These are phyloP conservation scores for Hymenoscyphus scutula DNA, from an alignment of 2,329 filamentous ascomycete species.

Conservation along the genomic window DNA sequence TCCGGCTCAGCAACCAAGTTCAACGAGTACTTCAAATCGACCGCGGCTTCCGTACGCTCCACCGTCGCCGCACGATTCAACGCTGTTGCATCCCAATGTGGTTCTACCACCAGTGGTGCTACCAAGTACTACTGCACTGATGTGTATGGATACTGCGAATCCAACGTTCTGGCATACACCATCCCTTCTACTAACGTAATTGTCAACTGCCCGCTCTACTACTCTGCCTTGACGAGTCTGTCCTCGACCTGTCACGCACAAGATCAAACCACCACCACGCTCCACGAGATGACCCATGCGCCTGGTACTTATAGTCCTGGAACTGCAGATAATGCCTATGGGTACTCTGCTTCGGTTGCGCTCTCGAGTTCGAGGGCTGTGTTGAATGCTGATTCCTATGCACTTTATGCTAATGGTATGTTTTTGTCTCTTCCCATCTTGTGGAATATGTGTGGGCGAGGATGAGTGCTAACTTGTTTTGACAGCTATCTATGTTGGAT, in stretches of 20 bases:
- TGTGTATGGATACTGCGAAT: constrained; percentile 49
- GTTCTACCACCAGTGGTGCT: constrained; percentile 45
- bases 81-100: constrained; percentile 54
- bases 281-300: constrained; percentile 67
- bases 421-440: neutral
- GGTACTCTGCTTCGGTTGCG: constrained; percentile 48
- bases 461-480: neutral
- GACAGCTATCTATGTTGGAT: constrained; percentile 17
- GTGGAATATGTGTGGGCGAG: neutral
- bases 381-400: constrained; percentile 63
- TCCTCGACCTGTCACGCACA: constrained; percentile 55
- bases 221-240: constrained; percentile 44
- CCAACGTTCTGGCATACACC: constrained; percentile 59
- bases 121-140: constrained; percentile 61
- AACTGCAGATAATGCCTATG: constrained; percentile 58
- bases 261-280: constrained; percentile 61
- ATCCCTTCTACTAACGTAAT: constrained; percentile 53
- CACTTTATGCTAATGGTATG: constrained; percentile 51
- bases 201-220: constrained; percentile 62
- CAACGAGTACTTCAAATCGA: constrained; percentile 63
- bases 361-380: constrained; percentile 51
- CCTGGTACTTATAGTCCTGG: constrained; percentile 51
- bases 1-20: constrained; percentile 50
- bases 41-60: constrained; percentile 43
- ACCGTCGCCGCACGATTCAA: constrained; percentile 52